phyloP scores from a whole-genome alignment of 2,329 filamentous ascomycete genomes.

The Monosporascus sp. region DNA sequence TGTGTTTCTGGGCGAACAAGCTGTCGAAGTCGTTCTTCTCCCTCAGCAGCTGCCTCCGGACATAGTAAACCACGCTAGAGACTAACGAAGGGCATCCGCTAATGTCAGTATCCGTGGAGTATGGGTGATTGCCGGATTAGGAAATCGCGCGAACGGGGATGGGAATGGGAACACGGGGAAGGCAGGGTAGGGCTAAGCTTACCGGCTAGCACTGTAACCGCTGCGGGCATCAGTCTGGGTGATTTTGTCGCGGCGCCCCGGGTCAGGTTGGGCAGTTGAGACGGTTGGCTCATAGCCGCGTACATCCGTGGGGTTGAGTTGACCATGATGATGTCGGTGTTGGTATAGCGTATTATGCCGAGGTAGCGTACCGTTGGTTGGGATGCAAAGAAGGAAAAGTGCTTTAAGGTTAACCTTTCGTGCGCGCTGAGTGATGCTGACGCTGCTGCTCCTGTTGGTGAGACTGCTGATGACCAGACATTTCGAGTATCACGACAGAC shows the following conservation, averaged over 20 bases:
- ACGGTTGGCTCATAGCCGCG: background rate
- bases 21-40: background rate
- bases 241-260: background rate
- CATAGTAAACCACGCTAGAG: background rate
- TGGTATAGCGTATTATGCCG: background rate
- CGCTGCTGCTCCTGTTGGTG: background rate
- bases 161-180: background rate
- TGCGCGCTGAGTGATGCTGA: background rate
- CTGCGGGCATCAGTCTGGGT: background rate
- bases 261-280: background rate
- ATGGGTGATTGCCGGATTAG: too few species aligned
- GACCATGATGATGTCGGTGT: background rate
- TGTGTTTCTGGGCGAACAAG: background rate
- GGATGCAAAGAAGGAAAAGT: background rate
- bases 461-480: background rate
- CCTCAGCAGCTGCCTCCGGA: background rate
- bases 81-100: background rate
- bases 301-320: background rate
- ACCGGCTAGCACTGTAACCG: background rate
- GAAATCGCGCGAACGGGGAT: too few species aligned
- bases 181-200: background rate
- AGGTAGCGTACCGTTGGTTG: too few species aligned
- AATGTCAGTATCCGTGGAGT: too few species aligned
- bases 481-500: background rate
- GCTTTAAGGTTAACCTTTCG: background rate